Evolutionary conservation across 306 rosid species (phyloP).

Genomic region (Nissolia schottii): DNA sequence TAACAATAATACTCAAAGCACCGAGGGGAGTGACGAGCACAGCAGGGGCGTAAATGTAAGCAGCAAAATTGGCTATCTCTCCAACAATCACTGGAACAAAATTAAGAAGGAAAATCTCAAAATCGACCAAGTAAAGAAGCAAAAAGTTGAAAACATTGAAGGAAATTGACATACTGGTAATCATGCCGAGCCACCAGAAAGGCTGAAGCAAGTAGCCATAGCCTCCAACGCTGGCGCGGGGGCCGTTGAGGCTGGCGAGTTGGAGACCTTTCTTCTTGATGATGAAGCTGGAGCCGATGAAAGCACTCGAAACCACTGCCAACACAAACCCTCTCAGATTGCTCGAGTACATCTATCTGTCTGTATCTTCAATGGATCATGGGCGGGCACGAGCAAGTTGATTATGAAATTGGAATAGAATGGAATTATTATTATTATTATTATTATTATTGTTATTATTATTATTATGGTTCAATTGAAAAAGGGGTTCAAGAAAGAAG

Average conservation of each 20-base stretch:
- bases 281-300: conserved; percentile 84
- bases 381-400: too few relatives aligned
- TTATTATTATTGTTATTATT: too few relatives aligned
- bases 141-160: too few relatives aligned
- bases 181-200: conserved; percentile 93
- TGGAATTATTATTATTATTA: too few relatives aligned
- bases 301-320: conserved; percentile 73
- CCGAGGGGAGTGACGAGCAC: conserved; percentile 90
- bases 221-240: conserved; percentile 78
- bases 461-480: too few relatives aligned
- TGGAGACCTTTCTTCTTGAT: conserved; percentile 85
- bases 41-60: conserved; percentile 80
- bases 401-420: too few relatives aligned
- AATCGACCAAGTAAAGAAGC: not conserved
- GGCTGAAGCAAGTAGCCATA: conserved; percentile 80
- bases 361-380: too few relatives aligned
- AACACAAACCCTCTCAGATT: conserved; percentile 67
- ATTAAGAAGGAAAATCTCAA: not conserved
- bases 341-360: conserved; percentile 49
- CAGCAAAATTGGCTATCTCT: conserved; percentile 77
- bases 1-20: conserved; percentile 88
- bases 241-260: conserved; percentile 55
- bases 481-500: too few relatives aligned
- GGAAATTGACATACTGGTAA: too few relatives aligned
- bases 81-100: conserved; percentile 72